Percentiles rank a stretch among this genome's conserved stretches.
Conservation (phyloP, 1,284 basidiomycete genomes). For the Austropuccinia psidii region DNA sequence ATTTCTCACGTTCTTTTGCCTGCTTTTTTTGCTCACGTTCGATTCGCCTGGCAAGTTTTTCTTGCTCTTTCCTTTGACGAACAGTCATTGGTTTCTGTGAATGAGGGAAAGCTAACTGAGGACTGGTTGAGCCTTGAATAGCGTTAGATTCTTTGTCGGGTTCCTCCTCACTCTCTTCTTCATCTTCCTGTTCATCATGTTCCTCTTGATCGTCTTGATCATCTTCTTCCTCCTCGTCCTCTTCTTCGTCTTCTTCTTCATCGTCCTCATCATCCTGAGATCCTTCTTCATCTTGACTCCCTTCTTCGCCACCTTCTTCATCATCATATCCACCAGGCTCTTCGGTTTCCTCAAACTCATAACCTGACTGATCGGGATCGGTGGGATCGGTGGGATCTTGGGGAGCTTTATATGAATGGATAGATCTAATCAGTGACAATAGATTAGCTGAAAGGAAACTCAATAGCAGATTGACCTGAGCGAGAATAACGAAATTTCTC, state of each 20-base stretch:
- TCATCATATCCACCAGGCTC: constrained; percentile 52
- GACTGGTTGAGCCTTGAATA: constrained; percentile 1
- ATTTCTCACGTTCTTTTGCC: constrained; percentile 24
- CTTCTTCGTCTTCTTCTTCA: not conserved
- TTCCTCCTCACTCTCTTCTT: constrained; percentile 37
- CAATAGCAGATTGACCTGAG: too few species aligned
- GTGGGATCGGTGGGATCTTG: too few species aligned
- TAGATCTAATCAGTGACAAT: too few species aligned
- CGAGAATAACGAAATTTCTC: too few species aligned
- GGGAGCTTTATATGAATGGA: too few species aligned
- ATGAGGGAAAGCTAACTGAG: not conserved
- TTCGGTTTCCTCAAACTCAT: too few species aligned
- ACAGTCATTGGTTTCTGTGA: constrained; percentile 15
- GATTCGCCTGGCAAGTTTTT: constrained; percentile 27
- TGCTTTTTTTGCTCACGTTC: constrained; percentile 31
- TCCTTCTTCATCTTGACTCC: constrained; percentile 45
- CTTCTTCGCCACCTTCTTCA: constrained; percentile 48
- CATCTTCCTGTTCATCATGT: constrained; percentile 12
- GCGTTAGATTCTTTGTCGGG: constrained; percentile 39
- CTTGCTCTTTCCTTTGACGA: constrained; percentile 24
- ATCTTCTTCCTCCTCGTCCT: constrained; percentile 1
- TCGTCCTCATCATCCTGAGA: not conserved
- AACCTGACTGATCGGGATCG: too few species aligned
- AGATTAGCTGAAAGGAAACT: too few species aligned
- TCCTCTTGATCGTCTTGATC: constrained; percentile 15